A percentile compares a stretch with the other conserved stretches of the same genome.
Conservation (phyloP, 208 protist species). For the Acanthamoeba comandoni region DNA sequence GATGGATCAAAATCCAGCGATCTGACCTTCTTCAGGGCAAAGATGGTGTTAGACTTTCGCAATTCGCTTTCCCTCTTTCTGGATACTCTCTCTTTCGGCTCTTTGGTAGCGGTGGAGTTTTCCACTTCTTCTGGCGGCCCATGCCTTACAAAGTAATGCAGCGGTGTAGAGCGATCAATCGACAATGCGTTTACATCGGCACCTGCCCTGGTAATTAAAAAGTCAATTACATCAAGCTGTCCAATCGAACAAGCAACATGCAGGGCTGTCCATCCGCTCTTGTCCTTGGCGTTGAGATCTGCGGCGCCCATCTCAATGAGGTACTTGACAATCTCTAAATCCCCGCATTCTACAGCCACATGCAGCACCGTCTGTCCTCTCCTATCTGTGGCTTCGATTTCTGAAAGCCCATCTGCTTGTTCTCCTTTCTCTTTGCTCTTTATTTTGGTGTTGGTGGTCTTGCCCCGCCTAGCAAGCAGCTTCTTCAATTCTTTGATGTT, state of each 20-base stretch:
- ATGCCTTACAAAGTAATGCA: slow-evolving; percentile 45
- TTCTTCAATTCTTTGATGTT: slow-evolving; percentile 57
- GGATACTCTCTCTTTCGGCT: not conserved
- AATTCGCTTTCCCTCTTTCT: too few relatives aligned
- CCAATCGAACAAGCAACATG: slow-evolving; percentile 35
- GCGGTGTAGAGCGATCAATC: slow-evolving; percentile 21
- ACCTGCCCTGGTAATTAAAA: not conserved
- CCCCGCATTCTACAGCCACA: not conserved
- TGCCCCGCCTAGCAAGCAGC: not conserved
- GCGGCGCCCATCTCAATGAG: not conserved
- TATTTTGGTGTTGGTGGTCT: too few relatives aligned
- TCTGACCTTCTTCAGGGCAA: not conserved
- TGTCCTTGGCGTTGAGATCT: slow-evolving; percentile 1
- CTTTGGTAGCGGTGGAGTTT: too few relatives aligned
- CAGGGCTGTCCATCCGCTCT: slow-evolving; percentile 42
- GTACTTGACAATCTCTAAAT: slow-evolving; percentile 15
- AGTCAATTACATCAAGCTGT: not conserved
- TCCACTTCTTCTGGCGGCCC: too few relatives aligned
- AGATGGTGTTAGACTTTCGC: not conserved
- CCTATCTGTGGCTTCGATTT: slow-evolving; percentile 2
- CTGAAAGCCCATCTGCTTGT: not conserved
- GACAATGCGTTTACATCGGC: slow-evolving; percentile 14
- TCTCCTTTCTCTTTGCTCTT: not conserved
- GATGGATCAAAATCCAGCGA: too few relatives aligned
- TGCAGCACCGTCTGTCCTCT: slow-evolving; percentile 25